phyloP scores from a whole-genome alignment of 257 asterid species.

The Misopates orontium region DNA sequence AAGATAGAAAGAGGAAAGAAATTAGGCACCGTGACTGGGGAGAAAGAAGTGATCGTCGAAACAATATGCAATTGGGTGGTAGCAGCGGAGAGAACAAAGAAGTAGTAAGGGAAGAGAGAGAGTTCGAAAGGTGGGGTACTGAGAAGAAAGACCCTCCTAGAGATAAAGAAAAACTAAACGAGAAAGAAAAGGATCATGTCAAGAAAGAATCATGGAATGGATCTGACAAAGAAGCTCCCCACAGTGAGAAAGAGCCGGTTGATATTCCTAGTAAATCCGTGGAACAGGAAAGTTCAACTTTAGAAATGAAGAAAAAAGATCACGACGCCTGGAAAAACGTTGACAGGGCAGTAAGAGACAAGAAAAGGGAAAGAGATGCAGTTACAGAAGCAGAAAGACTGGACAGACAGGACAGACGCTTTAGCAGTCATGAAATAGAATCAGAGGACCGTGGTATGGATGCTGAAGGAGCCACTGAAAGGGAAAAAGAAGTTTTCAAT shows the following conservation, averaged over 20 bases:
- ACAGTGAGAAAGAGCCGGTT: slow-evolving; percentile 55
- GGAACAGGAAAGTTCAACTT: slow-evolving; percentile 50
- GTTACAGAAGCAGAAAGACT: slow-evolving; percentile 77
- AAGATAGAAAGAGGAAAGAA: slow-evolving; percentile 90
- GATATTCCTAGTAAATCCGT: slow-evolving; percentile 58
- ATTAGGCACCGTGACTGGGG: slow-evolving; percentile 89
- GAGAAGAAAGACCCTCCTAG: slow-evolving; percentile 67
- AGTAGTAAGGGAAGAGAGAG: slow-evolving; percentile 66
- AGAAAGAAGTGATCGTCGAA: slow-evolving; percentile 77
- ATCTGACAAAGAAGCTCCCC: slow-evolving; percentile 61
- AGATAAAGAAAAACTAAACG: slow-evolving; percentile 72
- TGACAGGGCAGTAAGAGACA: slow-evolving; percentile 68
- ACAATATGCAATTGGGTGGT: slow-evolving; percentile 51
- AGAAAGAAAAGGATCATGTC: slow-evolving; percentile 64
- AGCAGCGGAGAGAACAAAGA: slow-evolving; percentile 68
- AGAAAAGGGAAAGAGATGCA: slow-evolving; percentile 79
- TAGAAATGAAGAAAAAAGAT: slow-evolving; percentile 73
- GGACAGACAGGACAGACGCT: slow-evolving; percentile 75
- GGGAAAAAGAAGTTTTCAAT: slow-evolving; percentile 63
- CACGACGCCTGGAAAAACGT: slow-evolving; percentile 61
- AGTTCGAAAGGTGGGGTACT: slow-evolving; percentile 71
- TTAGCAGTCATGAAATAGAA: slow-evolving; percentile 67
- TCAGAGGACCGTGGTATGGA: slow-evolving; percentile 67
- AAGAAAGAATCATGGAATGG: slow-evolving; percentile 77
- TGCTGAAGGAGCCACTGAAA: slow-evolving; percentile 66